Base-by-base conservation (phyloP, 257 asterid species). In the Mitragyna speciosa region DNA sequence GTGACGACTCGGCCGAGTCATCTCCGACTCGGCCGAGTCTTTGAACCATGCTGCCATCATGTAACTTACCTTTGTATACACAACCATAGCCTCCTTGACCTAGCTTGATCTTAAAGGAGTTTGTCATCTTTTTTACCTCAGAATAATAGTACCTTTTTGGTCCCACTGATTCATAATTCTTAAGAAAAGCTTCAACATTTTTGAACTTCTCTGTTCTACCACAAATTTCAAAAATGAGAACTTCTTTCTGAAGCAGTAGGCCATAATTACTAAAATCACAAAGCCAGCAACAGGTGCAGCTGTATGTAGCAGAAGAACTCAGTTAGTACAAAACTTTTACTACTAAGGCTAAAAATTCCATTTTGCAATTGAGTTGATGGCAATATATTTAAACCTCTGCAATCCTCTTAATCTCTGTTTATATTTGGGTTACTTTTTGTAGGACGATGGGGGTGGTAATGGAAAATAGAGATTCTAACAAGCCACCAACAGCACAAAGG, bases 1-100 rank as follows among this genome's bases (percentile, higher is more conserved):
- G n/a, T n/a, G n/a, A n/a, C n/a, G n/a, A n/a, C n/a, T n/a, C n/a
- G n/a, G n/a, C n/a, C n/a, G n/a, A n/a, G n/a, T n/a, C n/a, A n/a
- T n/a, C n/a, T n/a, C n/a, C n/a, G n/a, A n/a, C n/a, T n/a, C n/a
- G n/a, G n/a, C n/a, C n/a, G n/a, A n/a, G n/a, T n/a, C n/a, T n/a
- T n/a, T n/a, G n/a, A n/a, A n/a, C n/a, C n/a, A n/a, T n/a, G n/a
- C n/a, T n/a, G n/a, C n/a, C 82, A 51, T 73, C 83, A 1, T 12
- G 26, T 36, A 76, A 39, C 41, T 70, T 72, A 39, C 84, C 82
- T 30, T 76, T 79, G 39, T 83, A 80, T 2, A 79, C 86, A 56
- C 28, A 20, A 2, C 83, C 82, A 67, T 33, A 73, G 1, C 85
- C 85, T 56, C 85, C 85, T 82, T 73, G 48, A 1, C 85, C 83